Conservation (phyloP, 257 asterid species). For the Parsonsia alboflavescens region DNA sequence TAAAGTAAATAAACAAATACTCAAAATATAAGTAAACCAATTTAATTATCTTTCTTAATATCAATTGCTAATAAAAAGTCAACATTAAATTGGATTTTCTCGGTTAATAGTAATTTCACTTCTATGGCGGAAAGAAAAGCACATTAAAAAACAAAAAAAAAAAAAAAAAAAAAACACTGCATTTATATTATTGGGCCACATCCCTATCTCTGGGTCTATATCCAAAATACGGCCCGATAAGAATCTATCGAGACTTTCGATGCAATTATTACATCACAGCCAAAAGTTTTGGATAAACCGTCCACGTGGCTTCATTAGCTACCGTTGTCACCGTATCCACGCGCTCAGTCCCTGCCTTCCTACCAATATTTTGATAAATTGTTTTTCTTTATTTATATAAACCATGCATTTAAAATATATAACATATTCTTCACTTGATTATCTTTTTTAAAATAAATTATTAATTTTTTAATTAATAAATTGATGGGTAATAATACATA, state of each 20-base stretch:
- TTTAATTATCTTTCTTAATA: no score
- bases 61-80: no score
- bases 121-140: neutral
- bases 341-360: no score
- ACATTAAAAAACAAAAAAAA: neutral
- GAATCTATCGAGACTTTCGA: slow-evolving; percentile 2
- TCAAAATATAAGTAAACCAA: no score
- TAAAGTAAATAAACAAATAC: no score
- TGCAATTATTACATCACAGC: neutral
- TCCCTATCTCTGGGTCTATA: neutral
- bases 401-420: no score
- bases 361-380: no score
- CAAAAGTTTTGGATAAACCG: slow-evolving; percentile 22
- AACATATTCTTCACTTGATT: no score
- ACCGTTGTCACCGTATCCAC: neutral
- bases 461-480: no score
- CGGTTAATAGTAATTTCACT: neutral
- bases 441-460: no score
- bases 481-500: no score
- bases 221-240: neutral
- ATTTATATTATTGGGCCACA: neutral
- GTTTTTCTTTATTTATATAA: no score
- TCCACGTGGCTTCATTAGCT: slow-evolving; percentile 16
- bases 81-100: neutral
- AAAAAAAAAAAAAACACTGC: neutral